phyloP scores from a whole-genome alignment of 208 protist species.

The Leishmania major region DNA sequence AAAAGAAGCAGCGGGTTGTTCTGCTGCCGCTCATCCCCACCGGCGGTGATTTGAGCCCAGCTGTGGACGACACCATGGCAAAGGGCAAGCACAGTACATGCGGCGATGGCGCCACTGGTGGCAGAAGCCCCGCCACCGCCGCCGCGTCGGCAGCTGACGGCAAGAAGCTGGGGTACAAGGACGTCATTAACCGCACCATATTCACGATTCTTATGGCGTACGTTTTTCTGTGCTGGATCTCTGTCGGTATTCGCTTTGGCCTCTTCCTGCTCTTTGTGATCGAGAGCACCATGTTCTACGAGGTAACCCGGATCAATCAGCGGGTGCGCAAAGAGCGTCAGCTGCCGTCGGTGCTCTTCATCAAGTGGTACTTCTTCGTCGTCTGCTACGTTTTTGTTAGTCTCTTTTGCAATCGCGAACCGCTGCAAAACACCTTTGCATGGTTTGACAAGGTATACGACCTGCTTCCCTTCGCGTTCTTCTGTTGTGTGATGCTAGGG shows the following conservation, averaged over 20 bases:
- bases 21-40: slow-evolving; percentile 27
- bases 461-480: slow-evolving; percentile 65
- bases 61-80: neutral
- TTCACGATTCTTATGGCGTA: slow-evolving; percentile 89
- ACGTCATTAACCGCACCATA: slow-evolving; percentile 86
- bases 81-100: neutral
- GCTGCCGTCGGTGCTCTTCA: slow-evolving; percentile 63
- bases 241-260: slow-evolving; percentile 75
- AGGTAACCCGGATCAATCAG: slow-evolving; percentile 90
- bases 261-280: slow-evolving; percentile 74
- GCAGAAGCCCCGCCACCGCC: neutral
- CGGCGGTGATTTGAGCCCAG: neutral
- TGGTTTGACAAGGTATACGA: slow-evolving; percentile 47
- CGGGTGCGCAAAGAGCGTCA: slow-evolving; percentile 72
- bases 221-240: slow-evolving; percentile 78
- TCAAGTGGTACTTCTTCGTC: slow-evolving; percentile 86
- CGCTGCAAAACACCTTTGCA: slow-evolving; percentile 65
- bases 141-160: slow-evolving; percentile 11
- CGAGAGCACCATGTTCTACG: slow-evolving; percentile 82
- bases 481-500: slow-evolving; percentile 68
- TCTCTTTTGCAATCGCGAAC: slow-evolving; percentile 54
- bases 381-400: slow-evolving; percentile 48
- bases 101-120: neutral
- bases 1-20: slow-evolving; percentile 30
- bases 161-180: slow-evolving; percentile 49